Base-by-base conservation (phyloP, 2,329 filamentous ascomycete species). In the Claviceps lovelessii region DNA sequence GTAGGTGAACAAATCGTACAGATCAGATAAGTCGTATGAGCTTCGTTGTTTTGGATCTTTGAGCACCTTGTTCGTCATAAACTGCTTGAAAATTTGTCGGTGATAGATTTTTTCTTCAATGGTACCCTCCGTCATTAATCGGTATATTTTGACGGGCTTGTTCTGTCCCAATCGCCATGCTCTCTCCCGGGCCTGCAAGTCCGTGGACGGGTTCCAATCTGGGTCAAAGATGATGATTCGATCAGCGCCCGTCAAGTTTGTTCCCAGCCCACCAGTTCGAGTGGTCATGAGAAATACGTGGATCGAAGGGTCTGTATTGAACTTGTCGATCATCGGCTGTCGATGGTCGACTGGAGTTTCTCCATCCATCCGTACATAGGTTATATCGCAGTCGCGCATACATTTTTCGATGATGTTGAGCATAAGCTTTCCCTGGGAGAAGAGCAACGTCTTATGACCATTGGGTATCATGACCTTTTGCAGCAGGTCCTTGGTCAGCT, bases 61-160 rank as follows among this genome's bases (percentile, higher is more conserved):
- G 52, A 98, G 70, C 7, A 98, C 90, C 68, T 97, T 97, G 72
- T 97, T 95, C 4, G 90, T 93, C 58, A 98, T 76, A 65, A 97
- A 96, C 62, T 97, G 91, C 69, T 98, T 98, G 76, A 95, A 98
- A 52, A 98, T 93, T 65, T 98, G 93, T 17, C 94, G 86, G 68
- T 98, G 91, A 59, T 97, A 98, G 35, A 98, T 98, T 73, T 98
- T 98, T 69, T 98, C 93, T 66, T 98, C 93, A 29, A 98, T 98
- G 0, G 94, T 98, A 1, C 93, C 93, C 5, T 91, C 89, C 4
- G 89, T 95, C 87, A 98, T 95, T n/a, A 98, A 77, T 41, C 94
- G 86, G 67, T 96, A 98, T 28, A 98, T 95, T 5, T 89, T 90
- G 33, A 98, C 93, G 50, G 95, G 89, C 54, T 86, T 85, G 68